phyloP scores from a whole-genome alignment of 2,329 filamentous ascomycete species.

The Exophiala dermatitidis region DNA sequence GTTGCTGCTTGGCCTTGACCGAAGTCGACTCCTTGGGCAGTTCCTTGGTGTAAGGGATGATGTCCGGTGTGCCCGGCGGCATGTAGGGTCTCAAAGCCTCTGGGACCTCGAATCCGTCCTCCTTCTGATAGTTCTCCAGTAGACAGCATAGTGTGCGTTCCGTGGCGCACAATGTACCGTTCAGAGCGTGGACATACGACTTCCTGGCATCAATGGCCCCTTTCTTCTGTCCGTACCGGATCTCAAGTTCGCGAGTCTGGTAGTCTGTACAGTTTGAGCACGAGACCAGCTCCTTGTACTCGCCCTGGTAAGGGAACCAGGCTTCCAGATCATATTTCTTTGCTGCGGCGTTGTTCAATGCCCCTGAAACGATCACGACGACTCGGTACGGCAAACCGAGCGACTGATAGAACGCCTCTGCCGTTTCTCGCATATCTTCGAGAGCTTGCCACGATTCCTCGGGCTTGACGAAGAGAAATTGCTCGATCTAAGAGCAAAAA shows the following conservation, averaged over 20 bases:
- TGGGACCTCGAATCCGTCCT: slow-evolving; percentile 73
- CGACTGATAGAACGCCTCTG: slow-evolving; percentile 92
- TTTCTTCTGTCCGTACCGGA: slow-evolving; percentile 82
- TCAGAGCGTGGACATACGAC: slow-evolving; percentile 89
- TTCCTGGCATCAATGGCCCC: slow-evolving; percentile 71
- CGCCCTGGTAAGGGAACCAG: slow-evolving; percentile 91
- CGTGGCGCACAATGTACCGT: slow-evolving; percentile 83
- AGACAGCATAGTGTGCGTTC: slow-evolving; percentile 90
- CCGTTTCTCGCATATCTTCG: slow-evolving; percentile 82
- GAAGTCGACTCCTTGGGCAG: slow-evolving; percentile 67
- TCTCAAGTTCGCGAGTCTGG: slow-evolving; percentile 88
- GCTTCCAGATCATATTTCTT: slow-evolving; percentile 97
- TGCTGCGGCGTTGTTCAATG: slow-evolving; percentile 77
- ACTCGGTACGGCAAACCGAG: slow-evolving; percentile 84
- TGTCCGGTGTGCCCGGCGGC: slow-evolving; percentile 71
- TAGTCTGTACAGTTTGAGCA: slow-evolving; percentile 99
- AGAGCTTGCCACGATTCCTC: slow-evolving; percentile 91
- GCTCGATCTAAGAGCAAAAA: slow-evolving; percentile 51
- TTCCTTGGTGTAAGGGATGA: slow-evolving; percentile 82
- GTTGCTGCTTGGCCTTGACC: slow-evolving; percentile 44
- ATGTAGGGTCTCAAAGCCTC: slow-evolving; percentile 83
- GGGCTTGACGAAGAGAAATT: slow-evolving; percentile 73
- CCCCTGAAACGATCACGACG: slow-evolving; percentile 91
- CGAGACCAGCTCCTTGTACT: slow-evolving; percentile 97
- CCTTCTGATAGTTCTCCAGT: slow-evolving; percentile 92